Evolutionary conservation across 257 asterid genomes (phyloP).

Genomic region (Solanum arcanum): DNA sequence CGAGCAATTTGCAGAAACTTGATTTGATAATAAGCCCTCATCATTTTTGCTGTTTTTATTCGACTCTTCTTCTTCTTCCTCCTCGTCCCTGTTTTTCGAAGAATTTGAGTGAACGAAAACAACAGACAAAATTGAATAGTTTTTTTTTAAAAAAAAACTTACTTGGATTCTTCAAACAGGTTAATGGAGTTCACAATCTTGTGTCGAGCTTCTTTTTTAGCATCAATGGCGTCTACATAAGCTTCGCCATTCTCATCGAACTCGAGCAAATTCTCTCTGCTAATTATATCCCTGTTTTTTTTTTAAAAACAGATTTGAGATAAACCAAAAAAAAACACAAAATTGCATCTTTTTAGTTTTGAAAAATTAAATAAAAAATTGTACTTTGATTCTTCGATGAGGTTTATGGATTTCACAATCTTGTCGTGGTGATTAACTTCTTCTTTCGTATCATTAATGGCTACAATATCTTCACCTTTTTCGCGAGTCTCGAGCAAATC

Average conservation of each 20-base stretch:
- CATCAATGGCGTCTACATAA: neutral
- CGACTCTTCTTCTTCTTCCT: neutral
- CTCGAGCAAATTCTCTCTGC: too few species aligned
- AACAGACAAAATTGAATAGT: too few species aligned
- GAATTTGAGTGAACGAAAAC: neutral
- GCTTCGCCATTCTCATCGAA: neutral
- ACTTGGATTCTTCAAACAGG: conserved; percentile 14
- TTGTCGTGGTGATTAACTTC: neutral
- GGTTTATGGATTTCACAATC: neutral
- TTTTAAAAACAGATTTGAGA: neutral
- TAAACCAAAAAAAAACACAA: too few species aligned
- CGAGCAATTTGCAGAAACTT: neutral
- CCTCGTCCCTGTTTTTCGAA: neutral
- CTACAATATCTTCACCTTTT: neutral
- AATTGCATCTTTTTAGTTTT: neutral
- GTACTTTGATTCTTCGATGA: conserved; percentile 17
- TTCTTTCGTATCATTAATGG: neutral
- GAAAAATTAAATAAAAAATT: neutral
- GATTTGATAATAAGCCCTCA: neutral
- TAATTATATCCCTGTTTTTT: neutral
- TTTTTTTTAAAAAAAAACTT: neutral
- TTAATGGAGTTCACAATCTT: neutral
- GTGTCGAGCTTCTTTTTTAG: neutral
- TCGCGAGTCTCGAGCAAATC: conserved; percentile 2
- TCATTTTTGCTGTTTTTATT: neutral